phyloP scores from a whole-genome alignment of 768 basidiomycete species.

The Zangia roseola region DNA sequence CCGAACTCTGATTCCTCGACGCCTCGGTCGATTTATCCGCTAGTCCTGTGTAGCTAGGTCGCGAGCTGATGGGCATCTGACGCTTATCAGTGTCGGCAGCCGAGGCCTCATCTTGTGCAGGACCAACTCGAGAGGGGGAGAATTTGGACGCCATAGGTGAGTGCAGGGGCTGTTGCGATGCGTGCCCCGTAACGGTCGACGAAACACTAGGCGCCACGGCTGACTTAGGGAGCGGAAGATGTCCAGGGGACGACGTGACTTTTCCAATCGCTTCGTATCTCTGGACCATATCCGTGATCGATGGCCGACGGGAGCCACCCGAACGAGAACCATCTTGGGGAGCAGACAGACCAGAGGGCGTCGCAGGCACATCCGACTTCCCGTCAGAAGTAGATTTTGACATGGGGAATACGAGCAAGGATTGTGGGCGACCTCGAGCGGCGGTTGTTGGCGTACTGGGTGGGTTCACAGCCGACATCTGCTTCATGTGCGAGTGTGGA shows the following conservation, averaged over 20 bases:
- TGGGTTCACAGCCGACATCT: constrained; percentile 26
- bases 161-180: constrained; percentile 15
- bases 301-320: constrained; percentile 53
- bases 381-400: constrained; percentile 42
- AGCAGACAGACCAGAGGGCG: constrained; percentile 42
- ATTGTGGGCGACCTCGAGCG: constrained; percentile 68
- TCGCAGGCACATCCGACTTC: constrained; percentile 30
- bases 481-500: constrained; percentile 30
- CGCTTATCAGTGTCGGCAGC: constrained; percentile 22
- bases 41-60: constrained; percentile 15
- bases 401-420: constrained; percentile 71
- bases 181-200: constrained; percentile 19
- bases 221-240: constrained; percentile 35
- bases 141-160: constrained; percentile 27
- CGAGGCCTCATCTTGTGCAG: constrained; percentile 9
- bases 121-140: constrained; percentile 20
- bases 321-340: constrained; percentile 47
- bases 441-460: constrained; percentile 29
- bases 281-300: constrained; percentile 86
- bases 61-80: constrained; percentile 9
- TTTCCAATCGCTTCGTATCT: constrained; percentile 67
- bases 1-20: constrained; percentile 14
- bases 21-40: constrained; percentile 16
- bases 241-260: constrained; percentile 23
- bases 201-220: constrained; percentile 10